These are phyloP conservation scores for Phytophthora sansomeana DNA, from an alignment of 352 stramenopile genomes.

Conservation along the genomic window DNA sequence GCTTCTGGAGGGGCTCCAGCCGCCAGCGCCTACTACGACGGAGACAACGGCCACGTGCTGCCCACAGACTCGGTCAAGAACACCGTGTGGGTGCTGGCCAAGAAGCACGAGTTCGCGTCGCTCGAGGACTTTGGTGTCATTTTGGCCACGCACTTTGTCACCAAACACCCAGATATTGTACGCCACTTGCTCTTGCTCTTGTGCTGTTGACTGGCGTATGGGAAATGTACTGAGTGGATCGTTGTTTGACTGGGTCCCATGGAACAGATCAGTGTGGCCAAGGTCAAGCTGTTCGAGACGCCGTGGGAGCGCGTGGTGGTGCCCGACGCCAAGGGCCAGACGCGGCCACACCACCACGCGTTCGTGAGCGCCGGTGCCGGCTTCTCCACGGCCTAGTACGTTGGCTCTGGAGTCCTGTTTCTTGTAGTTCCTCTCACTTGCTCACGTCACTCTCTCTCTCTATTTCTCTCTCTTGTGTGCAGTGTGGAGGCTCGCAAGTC, in stretches of 20 bases:
- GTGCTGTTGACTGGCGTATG: background rate
- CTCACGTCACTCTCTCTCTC: background rate
- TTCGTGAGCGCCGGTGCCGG: constrained; percentile 70
- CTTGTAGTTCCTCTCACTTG: too few species aligned
- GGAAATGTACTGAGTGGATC: too few species aligned
- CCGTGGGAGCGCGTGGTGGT: constrained; percentile 72
- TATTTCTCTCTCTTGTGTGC: constrained; percentile 1
- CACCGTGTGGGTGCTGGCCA: constrained; percentile 89
- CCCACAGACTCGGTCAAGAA: constrained; percentile 93
- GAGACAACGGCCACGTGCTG: constrained; percentile 87
- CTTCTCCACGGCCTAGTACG: constrained; percentile 69
- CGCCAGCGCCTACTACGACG: constrained; percentile 81
- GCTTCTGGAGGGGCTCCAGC: constrained; percentile 83
- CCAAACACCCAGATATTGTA: constrained; percentile 80
- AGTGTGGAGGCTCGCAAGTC: constrained; percentile 68
- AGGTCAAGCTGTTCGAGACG: constrained; percentile 81
- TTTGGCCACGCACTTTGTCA: constrained; percentile 89
- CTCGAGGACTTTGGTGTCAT: constrained; percentile 91
- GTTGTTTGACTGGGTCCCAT: background rate
- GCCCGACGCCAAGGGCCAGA: constrained; percentile 60
- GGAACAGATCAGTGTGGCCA: constrained; percentile 68
- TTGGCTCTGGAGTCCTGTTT: too few species aligned
- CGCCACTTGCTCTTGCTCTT: background rate
- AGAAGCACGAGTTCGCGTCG: constrained; percentile 88
- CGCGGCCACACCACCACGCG: constrained; percentile 75